phyloP scores from a whole-genome alignment of 768 basidiomycete species.

The Glaciozyma martinii region DNA sequence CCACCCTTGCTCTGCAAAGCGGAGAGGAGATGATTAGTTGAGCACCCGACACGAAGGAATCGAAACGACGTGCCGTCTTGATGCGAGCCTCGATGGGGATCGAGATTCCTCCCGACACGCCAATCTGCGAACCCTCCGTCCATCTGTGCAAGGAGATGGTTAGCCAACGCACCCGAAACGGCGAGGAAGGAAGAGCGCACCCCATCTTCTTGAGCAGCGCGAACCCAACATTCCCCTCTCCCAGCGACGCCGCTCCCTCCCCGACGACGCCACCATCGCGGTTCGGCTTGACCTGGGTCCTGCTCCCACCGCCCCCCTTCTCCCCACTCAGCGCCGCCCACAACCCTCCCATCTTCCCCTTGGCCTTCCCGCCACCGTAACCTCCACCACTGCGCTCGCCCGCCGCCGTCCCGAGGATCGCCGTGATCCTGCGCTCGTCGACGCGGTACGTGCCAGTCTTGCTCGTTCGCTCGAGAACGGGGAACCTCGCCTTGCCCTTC shows the following conservation, averaged over 20 bases:
- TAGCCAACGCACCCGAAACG: too few relatives aligned
- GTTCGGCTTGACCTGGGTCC: conserved; percentile 14
- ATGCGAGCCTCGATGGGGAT: conserved; percentile 24
- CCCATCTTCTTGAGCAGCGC: conserved; percentile 82
- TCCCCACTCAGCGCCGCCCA: conserved; percentile 31
- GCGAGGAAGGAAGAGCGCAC: conserved; percentile 26
- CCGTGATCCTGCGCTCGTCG: conserved; percentile 55
- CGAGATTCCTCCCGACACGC: conserved; percentile 16
- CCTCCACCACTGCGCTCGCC: conserved; percentile 31
- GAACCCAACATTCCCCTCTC: conserved; percentile 72
- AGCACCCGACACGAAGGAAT: background rate
- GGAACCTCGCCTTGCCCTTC: conserved; percentile 59
- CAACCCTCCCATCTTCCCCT: conserved; percentile 37
- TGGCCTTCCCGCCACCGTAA: conserved; percentile 28
- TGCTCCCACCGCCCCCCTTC: conserved; percentile 19
- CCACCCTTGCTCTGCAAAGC: background rate
- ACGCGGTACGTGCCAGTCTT: conserved; percentile 44
- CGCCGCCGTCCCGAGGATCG: conserved; percentile 39
- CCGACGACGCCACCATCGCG: conserved; percentile 28
- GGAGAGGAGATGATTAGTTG: background rate
- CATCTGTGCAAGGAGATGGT: conserved; percentile 6
- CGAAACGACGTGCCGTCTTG: conserved; percentile 18
- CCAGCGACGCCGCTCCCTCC: conserved; percentile 60
- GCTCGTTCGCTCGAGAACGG: conserved; percentile 62
- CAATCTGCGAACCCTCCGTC: conserved; percentile 27